A percentile compares a stretch with the other conserved stretches of the same genome.
phyloP scores from a whole-genome alignment of 2,329 filamentous ascomycete species.

The Pseudogymnoascus sp. region DNA sequence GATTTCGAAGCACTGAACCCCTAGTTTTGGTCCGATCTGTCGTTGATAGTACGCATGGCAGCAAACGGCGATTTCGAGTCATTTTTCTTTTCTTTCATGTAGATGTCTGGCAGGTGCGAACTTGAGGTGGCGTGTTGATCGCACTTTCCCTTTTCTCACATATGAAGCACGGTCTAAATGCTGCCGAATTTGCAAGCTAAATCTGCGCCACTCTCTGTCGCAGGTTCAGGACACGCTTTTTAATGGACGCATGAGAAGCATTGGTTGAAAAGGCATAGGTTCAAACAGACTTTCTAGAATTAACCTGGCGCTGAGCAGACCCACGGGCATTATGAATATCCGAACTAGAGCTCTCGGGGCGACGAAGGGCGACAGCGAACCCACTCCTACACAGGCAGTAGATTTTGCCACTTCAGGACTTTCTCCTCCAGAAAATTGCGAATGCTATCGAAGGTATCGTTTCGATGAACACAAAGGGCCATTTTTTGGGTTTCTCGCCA shows the following conservation, averaged over 20 bases:
- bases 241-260: background rate
- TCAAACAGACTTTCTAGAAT: background rate
- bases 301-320: background rate
- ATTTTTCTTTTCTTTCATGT: background rate
- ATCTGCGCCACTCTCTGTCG: background rate
- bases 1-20: background rate
- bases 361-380: background rate
- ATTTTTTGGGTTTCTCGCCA: background rate
- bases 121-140: background rate
- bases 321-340: background rate
- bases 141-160: slow-evolving; percentile 1
- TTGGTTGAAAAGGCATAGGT: background rate
- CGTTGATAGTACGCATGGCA: background rate
- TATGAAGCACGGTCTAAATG: background rate
- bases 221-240: background rate
- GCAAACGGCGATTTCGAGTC: background rate
- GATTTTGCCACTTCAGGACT: background rate
- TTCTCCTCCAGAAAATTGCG: background rate
- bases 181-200: background rate
- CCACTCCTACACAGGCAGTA: background rate
- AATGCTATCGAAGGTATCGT: slow-evolving; percentile 3
- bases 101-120: background rate
- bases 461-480: background rate
- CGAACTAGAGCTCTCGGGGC: background rate
- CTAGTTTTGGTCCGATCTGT: background rate